These are phyloP conservation scores for Lactuca saligna DNA, from an alignment of 129 eudicot species.

Conservation along the genomic window DNA sequence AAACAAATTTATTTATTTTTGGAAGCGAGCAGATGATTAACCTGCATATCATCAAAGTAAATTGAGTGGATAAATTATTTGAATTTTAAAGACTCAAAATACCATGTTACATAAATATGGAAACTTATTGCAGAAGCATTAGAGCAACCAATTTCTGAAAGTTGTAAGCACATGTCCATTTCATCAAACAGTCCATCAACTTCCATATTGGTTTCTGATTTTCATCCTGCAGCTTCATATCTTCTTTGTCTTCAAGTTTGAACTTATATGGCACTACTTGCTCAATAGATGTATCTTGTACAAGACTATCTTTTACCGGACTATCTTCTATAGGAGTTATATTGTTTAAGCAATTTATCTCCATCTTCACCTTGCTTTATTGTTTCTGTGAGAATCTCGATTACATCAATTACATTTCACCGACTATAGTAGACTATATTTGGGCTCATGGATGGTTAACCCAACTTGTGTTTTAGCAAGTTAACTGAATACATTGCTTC, in stretches of 20 bases:
- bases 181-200: conserved; percentile 46
- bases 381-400: conserved; percentile 29
- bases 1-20: no score
- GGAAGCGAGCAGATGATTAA: no score
- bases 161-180: conserved; percentile 34
- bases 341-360: conserved; percentile 13
- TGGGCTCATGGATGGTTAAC: no score
- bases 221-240: conserved; percentile 15
- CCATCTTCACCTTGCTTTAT: conserved; percentile 30
- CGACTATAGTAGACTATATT: no score
- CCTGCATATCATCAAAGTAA: conserved; percentile 18
- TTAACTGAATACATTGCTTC: no score
- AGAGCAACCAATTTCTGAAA: conserved; percentile 28
- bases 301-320: neutral
- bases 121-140: conserved; percentile 27
- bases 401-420: conserved; percentile 21
- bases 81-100: neutral
- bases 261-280: conserved; percentile 37
- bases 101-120: neutral
- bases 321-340: neutral
- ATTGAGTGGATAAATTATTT: conserved; percentile 9
- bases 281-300: conserved; percentile 9
- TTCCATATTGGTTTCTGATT: conserved; percentile 36
- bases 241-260: conserved; percentile 36
- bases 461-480: no score